phyloP scores from a whole-genome alignment of 139 green algal species.

The Coelastrella sp. region DNA sequence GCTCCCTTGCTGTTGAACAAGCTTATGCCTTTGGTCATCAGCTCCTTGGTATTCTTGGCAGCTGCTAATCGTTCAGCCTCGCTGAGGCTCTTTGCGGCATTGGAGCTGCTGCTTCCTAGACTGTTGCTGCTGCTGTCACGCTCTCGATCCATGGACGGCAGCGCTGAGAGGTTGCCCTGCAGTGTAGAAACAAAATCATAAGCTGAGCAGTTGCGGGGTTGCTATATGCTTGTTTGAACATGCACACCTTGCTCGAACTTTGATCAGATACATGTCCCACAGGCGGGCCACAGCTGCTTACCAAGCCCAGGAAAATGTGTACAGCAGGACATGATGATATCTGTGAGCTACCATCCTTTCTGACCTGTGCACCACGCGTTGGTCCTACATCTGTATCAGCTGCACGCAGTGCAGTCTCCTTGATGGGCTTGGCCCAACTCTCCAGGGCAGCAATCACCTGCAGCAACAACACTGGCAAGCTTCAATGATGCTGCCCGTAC shows the following conservation, averaged over 20 bases:
- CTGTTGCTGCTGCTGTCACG: slow-evolving; percentile 13
- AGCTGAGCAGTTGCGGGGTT: too few species aligned
- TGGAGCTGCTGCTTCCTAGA: not conserved
- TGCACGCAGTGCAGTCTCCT: slow-evolving; percentile 50
- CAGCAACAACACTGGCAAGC: too few species aligned
- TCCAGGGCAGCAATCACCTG: slow-evolving; percentile 75
- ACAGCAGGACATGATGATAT: too few species aligned
- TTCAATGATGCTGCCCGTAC: too few species aligned
- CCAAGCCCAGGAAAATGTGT: too few species aligned
- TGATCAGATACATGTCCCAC: too few species aligned
- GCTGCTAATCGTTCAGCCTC: slow-evolving; percentile 78
- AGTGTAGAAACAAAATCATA: too few species aligned
- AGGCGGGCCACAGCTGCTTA: too few species aligned
- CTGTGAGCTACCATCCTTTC: not conserved
- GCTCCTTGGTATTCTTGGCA: slow-evolving; percentile 81
- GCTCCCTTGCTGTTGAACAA: slow-evolving; percentile 81
- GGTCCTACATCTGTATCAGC: not conserved
- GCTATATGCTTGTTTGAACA: too few species aligned
- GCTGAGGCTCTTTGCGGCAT: slow-evolving; percentile 3
- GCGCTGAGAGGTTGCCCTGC: slow-evolving; percentile 22
- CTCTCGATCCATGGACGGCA: slow-evolving; percentile 31
- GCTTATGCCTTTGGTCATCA: slow-evolving; percentile 70
- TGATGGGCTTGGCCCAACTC: slow-evolving; percentile 75
- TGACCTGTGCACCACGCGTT: too few species aligned
- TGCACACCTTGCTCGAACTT: too few species aligned